Percentiles rank a stretch among this genome's conserved stretches.
phyloP scores from a whole-genome alignment of 345 rosid genomes.

The Rhodomyrtus tomentosa region DNA sequence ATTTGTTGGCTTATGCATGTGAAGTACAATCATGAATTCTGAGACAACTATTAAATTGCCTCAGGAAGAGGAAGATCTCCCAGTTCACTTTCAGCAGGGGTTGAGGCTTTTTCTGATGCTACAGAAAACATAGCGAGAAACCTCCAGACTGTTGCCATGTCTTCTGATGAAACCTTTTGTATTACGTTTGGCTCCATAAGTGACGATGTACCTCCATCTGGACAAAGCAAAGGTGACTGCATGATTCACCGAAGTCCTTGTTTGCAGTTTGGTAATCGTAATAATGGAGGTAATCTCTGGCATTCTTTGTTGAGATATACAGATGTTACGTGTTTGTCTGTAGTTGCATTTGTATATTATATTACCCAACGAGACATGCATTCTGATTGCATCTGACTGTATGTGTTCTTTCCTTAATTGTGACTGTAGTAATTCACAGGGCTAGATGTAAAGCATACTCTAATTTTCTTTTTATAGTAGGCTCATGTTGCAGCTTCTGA shows the following conservation, averaged over 20 bases:
- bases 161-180: constrained; percentile 32
- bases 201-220: constrained; percentile 22
- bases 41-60: constrained; percentile 9
- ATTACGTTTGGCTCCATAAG: constrained; percentile 25
- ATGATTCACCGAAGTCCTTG: constrained; percentile 17
- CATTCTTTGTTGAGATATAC: background rate
- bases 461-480: background rate
- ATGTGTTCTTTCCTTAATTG: background rate
- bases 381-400: background rate
- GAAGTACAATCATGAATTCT: constrained; percentile 7
- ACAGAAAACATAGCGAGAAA: constrained; percentile 37
- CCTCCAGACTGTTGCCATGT: constrained; percentile 32
- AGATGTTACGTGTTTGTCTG: background rate
- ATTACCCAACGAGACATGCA: background rate
- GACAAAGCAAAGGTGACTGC: constrained; percentile 37
- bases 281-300: constrained; percentile 55
- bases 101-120: constrained; percentile 29
- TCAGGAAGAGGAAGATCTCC: constrained; percentile 44
- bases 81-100: constrained; percentile 28
- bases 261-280: constrained; percentile 69
- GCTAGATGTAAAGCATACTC: background rate
- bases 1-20: background rate
- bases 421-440: background rate
- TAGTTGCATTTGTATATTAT: background rate
- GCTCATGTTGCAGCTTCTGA: background rate